phyloP scores from a whole-genome alignment of 202 grass and related monocot genomes.

The Tripidium arundinaceum region DNA sequence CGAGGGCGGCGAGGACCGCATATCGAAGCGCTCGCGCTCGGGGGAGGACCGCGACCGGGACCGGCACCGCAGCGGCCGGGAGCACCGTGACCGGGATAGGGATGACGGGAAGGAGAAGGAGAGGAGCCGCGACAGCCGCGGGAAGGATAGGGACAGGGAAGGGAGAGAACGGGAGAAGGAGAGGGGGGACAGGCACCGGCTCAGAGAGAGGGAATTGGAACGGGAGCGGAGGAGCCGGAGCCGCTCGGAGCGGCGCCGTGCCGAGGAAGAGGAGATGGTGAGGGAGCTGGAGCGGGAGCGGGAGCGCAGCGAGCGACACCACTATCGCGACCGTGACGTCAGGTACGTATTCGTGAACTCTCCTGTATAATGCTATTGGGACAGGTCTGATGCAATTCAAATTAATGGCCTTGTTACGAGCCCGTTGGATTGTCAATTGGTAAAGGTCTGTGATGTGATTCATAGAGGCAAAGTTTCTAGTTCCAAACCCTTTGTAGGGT shows the following conservation, averaged over 20 bases:
- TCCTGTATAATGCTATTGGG: background rate
- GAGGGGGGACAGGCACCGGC: conserved; percentile 29
- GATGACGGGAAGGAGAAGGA: conserved; percentile 44
- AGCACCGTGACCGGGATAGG: conserved; percentile 44
- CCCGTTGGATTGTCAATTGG: background rate
- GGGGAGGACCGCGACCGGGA: conserved; percentile 57
- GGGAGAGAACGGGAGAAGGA: conserved; percentile 36
- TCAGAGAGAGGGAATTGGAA: conserved; percentile 41
- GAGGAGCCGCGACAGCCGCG: conserved; percentile 40
- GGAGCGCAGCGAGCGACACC: conserved; percentile 57
- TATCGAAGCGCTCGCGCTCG: conserved; percentile 60
- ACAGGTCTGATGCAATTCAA: background rate
- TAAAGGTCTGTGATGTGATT: background rate
- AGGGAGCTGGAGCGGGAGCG: conserved; percentile 51
- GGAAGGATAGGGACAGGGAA: conserved; percentile 37
- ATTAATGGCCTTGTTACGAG: background rate
- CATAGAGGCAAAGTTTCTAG: background rate
- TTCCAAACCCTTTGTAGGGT: background rate
- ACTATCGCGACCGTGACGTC: conserved; percentile 60
- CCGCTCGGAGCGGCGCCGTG: conserved; percentile 46
- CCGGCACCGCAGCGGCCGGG: conserved; percentile 44
- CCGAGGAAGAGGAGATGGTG: conserved; percentile 60
- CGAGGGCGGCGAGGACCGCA: conserved; percentile 46
- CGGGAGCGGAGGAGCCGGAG: conserved; percentile 50
- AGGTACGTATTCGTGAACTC: conserved; percentile 37